These are phyloP conservation scores for Clathrospora elynae DNA, from an alignment of 2,329 filamentous ascomycete genomes.

Conservation along the genomic window DNA sequence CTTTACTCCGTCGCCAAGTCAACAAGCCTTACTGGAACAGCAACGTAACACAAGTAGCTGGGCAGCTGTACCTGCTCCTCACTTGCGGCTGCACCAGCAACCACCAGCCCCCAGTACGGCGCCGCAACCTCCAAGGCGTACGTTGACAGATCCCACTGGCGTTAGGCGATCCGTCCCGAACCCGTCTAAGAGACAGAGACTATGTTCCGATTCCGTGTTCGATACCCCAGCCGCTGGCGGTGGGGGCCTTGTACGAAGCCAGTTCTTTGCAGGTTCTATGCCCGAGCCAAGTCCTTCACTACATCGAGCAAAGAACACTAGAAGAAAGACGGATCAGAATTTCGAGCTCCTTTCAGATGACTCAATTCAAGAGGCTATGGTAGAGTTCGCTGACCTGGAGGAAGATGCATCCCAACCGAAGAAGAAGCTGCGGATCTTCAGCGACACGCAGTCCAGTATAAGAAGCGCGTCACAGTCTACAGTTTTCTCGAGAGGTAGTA, in stretches of 20 bases:
- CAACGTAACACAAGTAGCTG: conserved; percentile 59
- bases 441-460: conserved; percentile 28
- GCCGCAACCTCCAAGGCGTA: conserved; percentile 51
- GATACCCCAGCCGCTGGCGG: conserved; percentile 34
- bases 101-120: conserved; percentile 43
- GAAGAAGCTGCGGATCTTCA: conserved; percentile 44
- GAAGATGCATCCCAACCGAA: conserved; percentile 35
- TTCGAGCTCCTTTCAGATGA: conserved; percentile 57
- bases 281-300: conserved; percentile 51
- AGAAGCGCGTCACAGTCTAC: conserved; percentile 39
- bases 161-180: conserved; percentile 53
- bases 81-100: conserved; percentile 39
- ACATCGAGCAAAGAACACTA: conserved; percentile 40
- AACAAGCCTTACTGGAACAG: conserved; percentile 62
- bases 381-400: conserved; percentile 42
- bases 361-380: conserved; percentile 53
- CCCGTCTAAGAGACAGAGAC: conserved; percentile 51
- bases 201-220: conserved; percentile 51
- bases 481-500: conserved; percentile 28
- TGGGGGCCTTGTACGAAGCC: conserved; percentile 48
- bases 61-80: conserved; percentile 58
- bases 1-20: conserved; percentile 69
- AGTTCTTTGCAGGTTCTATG: conserved; percentile 50
- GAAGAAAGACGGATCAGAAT: conserved; percentile 43
- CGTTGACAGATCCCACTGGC: conserved; percentile 42